Percentiles rank a stretch among this genome's conserved stretches.
Evolutionary conservation across 1,139 yeast genomes (phyloP).

Genomic region (Zygoascus hellenicus): DNA sequence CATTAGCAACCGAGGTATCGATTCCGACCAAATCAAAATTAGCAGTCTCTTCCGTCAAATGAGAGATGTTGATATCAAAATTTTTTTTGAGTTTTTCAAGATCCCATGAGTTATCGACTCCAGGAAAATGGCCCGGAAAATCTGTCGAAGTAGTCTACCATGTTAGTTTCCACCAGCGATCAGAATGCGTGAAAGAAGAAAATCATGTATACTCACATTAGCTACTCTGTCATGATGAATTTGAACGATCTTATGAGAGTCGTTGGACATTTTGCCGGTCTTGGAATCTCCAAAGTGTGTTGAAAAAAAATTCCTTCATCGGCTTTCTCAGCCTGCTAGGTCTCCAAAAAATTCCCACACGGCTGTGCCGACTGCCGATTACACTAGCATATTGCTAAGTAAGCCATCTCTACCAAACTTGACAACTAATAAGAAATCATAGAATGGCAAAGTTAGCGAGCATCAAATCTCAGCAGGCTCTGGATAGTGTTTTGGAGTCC

Average conservation of each 20-base stretch:
- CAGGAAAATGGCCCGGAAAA: conserved; percentile 74
- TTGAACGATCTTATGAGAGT: conserved; percentile 58
- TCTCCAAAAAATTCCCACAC: too few species aligned
- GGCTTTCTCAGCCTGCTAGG: too few species aligned
- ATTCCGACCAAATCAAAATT: conserved; percentile 82
- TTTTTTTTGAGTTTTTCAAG: conserved; percentile 65
- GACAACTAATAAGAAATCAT: not conserved
- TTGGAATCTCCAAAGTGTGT: not conserved
- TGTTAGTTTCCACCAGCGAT: conserved; percentile 1
- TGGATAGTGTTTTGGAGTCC: conserved; percentile 15
- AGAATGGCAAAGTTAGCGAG: conserved; percentile 15
- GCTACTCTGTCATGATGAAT: conserved; percentile 90
- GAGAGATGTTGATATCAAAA: conserved; percentile 64
- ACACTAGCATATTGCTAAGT: too few species aligned
- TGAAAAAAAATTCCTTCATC: conserved; percentile 1
- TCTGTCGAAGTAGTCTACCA: conserved; percentile 64
- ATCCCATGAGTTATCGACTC: conserved; percentile 74
- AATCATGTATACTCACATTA: conserved; percentile 39
- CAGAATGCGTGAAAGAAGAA: not conserved
- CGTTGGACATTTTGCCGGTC: conserved; percentile 8
- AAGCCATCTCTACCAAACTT: too few species aligned
- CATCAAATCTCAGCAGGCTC: conserved; percentile 17
- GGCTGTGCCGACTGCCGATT: too few species aligned
- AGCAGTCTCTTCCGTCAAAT: conserved; percentile 60
- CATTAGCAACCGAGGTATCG: conserved; percentile 92